phyloP scores from a whole-genome alignment of 257 asterid genomes.

The Solanum corneliomulleri region DNA sequence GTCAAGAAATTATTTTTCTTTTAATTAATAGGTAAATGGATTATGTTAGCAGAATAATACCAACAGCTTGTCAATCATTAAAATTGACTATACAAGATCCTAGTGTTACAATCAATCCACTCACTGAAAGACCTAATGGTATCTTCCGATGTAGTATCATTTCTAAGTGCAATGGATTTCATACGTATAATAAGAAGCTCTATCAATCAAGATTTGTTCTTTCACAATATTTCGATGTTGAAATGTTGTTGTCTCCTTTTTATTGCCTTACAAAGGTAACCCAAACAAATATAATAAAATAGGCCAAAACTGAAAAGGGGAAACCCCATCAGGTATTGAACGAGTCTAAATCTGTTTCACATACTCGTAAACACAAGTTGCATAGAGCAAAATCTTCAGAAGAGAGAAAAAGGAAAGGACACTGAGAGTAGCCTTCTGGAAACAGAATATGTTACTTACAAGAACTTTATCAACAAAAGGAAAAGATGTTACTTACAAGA shows the following conservation, averaged over 20 bases:
- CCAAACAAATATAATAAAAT: background rate
- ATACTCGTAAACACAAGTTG: background rate
- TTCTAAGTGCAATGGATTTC: background rate
- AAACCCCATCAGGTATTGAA: background rate
- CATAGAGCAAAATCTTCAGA: background rate
- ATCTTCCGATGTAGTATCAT: background rate
- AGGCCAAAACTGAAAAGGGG: background rate
- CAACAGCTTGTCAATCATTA: background rate
- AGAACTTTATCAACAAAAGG: background rate
- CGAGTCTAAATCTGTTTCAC: background rate
- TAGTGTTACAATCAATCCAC: background rate
- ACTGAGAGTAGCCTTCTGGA: background rate
- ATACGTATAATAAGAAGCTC: background rate
- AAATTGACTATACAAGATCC: background rate
- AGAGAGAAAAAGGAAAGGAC: background rate
- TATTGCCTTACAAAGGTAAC: background rate
- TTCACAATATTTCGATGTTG: background rate
- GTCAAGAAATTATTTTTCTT: background rate
- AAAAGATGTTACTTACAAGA: slow-evolving; percentile 50
- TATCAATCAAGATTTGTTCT: background rate
- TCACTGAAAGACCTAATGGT: background rate
- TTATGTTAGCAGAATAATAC: background rate
- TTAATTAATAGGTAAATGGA: background rate
- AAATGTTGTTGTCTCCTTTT: background rate
- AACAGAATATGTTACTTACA: background rate